phyloP scores from a whole-genome alignment of 371 early-diverging fungal species.

The Mucor piriformis region DNA sequence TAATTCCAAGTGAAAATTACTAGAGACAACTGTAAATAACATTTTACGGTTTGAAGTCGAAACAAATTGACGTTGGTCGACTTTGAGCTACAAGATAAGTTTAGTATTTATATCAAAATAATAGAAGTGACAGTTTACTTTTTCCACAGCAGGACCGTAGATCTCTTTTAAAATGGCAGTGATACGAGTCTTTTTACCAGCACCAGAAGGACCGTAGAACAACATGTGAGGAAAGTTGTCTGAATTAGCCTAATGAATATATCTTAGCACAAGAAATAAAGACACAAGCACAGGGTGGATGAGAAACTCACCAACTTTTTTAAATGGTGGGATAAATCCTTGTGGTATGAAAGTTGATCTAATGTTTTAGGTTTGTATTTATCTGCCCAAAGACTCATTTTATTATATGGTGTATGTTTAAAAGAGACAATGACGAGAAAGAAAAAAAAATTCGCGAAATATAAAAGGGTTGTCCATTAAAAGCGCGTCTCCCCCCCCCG shows the following conservation, averaged over 20 bases:
- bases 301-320: slow-evolving; percentile 67
- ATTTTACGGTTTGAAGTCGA: slow-evolving; percentile 86
- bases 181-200: slow-evolving; percentile 98
- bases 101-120: background rate
- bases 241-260: slow-evolving; percentile 60
- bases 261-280: no score
- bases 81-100: slow-evolving; percentile 69
- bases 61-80: slow-evolving; percentile 82
- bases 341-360: slow-evolving; percentile 86
- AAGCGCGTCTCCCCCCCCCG: background rate
- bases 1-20: slow-evolving; percentile 92
- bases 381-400: slow-evolving; percentile 95
- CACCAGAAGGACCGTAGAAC: slow-evolving; percentile 96
- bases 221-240: slow-evolving; percentile 96
- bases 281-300: background rate
- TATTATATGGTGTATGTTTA: background rate
- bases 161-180: slow-evolving; percentile 83
- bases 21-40: slow-evolving; percentile 82
- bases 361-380: slow-evolving; percentile 92
- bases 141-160: slow-evolving; percentile 93
- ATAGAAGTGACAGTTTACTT: no score
- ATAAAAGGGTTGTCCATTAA: background rate
- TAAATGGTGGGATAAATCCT: slow-evolving; percentile 73
- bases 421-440: background rate
- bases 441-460: background rate